A percentile compares a stretch with the other conserved stretches of the same genome.
These are phyloP conservation scores for Gymnopilus dilepis DNA, from an alignment of 768 basidiomycete species.

Conservation along the genomic window DNA sequence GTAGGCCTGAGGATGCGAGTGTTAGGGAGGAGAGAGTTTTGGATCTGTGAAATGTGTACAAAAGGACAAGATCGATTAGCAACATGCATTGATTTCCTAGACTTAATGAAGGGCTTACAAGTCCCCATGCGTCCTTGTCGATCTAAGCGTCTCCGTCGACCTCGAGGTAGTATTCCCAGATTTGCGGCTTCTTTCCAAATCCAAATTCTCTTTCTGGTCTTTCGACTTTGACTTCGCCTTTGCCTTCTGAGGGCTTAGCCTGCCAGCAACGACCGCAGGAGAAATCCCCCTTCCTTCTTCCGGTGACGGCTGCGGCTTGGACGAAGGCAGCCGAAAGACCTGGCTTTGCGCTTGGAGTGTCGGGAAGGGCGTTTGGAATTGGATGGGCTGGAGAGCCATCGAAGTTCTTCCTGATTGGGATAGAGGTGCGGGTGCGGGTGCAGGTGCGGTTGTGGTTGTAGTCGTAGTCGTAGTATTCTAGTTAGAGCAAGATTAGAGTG, in stretches of 20 bases:
- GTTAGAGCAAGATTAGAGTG: background rate
- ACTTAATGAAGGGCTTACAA: constrained; percentile 8
- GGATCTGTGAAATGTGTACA: background rate
- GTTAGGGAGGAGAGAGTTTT: constrained; percentile 10
- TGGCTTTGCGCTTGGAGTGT: constrained; percentile 23
- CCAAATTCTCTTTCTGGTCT: constrained; percentile 13
- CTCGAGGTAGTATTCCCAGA: background rate
- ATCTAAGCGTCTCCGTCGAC: background rate
- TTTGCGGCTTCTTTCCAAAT: background rate
- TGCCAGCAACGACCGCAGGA: constrained; percentile 16
- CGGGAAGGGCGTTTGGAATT: constrained; percentile 31
- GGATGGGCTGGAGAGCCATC: constrained; percentile 17
- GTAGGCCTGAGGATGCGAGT: background rate
- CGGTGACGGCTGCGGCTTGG: constrained; percentile 21
- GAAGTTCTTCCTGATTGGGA: no score
- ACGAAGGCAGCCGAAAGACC: constrained; percentile 27
- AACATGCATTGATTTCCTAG: no score
- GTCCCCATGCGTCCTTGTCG: background rate
- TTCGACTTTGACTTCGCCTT: background rate
- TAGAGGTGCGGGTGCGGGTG: no score
- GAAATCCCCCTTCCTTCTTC: constrained; percentile 16
- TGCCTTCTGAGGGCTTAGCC: no score
- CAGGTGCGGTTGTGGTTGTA: background rate
- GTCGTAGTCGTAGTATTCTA: no score
- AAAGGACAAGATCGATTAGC: no score